Evolutionary conservation across 371 early-diverging fungal species (phyloP).

Genomic region (Lichtheimia corymbifera): DNA sequence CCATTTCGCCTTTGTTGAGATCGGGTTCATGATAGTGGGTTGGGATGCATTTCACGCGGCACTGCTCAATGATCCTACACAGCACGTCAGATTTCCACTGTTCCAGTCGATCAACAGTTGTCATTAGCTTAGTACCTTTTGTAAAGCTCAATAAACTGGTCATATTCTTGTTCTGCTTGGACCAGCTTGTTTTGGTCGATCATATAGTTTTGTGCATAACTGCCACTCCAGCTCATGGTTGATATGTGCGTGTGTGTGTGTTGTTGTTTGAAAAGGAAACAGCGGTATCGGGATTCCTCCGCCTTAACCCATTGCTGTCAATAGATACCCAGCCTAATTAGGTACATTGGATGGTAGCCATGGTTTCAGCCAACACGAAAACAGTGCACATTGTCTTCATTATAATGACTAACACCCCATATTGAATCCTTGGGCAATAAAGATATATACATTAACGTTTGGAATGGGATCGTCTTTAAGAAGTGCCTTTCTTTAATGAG

Average conservation of each 20-base stretch:
- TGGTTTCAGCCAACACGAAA: no score
- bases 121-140: conserved; percentile 50
- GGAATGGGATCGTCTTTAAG: no score
- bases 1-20: conserved; percentile 94
- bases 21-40: conserved; percentile 83
- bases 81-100: neutral
- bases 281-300: no score
- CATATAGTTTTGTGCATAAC: conserved; percentile 49
- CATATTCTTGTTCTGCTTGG: conserved; percentile 79
- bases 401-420: no score
- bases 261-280: neutral
- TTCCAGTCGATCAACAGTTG: no score
- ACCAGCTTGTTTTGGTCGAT: conserved; percentile 65
- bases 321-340: no score
- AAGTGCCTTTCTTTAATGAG: no score
- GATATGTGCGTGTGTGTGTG: neutral
- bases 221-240: conserved; percentile 40
- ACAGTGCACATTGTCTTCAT: no score
- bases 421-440: no score
- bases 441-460: no score
- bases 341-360: no score
- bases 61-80: conserved; percentile 75
- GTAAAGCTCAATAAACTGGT: conserved; percentile 77
- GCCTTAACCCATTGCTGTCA: no score
- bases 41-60: conserved; percentile 90